Evolutionary conservation across 495 filamentous ascomycete genomes (phyloP).

Genomic region (Neurospora tetrasperma): DNA sequence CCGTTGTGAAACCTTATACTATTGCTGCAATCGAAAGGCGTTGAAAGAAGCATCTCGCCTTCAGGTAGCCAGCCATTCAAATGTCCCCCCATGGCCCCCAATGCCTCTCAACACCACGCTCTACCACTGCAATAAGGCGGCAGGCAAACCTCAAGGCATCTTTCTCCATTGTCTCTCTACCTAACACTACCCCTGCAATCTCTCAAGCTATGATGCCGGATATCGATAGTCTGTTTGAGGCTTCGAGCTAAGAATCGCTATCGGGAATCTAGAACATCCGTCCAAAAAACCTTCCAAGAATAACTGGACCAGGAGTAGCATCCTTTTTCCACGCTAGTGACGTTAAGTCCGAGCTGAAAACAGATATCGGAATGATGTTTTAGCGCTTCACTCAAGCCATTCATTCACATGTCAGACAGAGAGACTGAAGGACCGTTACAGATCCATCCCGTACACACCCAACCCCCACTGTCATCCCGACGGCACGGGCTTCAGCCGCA

Average conservation of each 20-base stretch:
- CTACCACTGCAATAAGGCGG: background rate
- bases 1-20: background rate
- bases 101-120: background rate
- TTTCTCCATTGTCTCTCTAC: background rate
- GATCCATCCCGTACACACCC: background rate
- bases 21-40: background rate
- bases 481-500: background rate
- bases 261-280: background rate
- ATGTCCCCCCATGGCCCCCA: background rate
- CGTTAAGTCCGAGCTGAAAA: background rate
- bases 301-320: background rate
- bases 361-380: background rate
- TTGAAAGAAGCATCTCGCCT: background rate
- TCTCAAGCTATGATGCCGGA: background rate
- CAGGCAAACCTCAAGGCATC: background rate
- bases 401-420: background rate
- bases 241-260: background rate
- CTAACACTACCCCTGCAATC: background rate
- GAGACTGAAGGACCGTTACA: background rate
- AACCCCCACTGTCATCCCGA: background rate
- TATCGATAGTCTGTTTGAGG: background rate
- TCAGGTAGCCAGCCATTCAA: background rate
- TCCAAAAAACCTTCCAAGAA: background rate
- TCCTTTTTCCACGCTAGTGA: background rate
- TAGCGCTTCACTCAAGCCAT: background rate